Percentiles rank a stretch among this genome's conserved stretches.
Evolutionary conservation across 2,329 filamentous ascomycete species (phyloP).

Genomic region (Aureobasidium sp.): DNA sequence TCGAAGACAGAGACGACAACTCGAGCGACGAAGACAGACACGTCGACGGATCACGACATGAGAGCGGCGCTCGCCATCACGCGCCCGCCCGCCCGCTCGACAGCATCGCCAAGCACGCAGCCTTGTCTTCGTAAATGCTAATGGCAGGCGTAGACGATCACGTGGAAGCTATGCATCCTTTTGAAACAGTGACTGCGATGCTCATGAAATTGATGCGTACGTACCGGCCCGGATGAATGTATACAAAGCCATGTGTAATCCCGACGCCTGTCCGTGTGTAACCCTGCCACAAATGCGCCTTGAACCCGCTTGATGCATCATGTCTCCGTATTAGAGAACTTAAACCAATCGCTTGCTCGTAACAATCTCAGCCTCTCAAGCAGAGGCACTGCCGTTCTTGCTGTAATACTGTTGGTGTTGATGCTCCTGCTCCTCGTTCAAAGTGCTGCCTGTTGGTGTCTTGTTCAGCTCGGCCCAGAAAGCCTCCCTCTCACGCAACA

Average conservation of each 20-base stretch:
- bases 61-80: constrained; percentile 2
- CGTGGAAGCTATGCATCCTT: constrained; percentile 1
- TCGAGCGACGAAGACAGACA: not conserved
- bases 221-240: constrained; percentile 3
- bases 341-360: not conserved
- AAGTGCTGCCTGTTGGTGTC: constrained; percentile 17
- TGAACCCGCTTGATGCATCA: not conserved
- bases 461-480: constrained; percentile 52
- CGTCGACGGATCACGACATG: constrained; percentile 1
- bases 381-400: constrained; percentile 4
- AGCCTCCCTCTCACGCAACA: constrained; percentile 65
- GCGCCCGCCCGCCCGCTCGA: constrained; percentile 7
- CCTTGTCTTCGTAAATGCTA: not conserved
- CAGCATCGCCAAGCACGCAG: constrained; percentile 3
- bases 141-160: constrained; percentile 5
- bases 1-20: not conserved
- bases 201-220: constrained; percentile 1
- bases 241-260: constrained; percentile 2
- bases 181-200: not conserved
- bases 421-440: constrained; percentile 20
- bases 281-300: constrained; percentile 2
- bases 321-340: not conserved
- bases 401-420: constrained; percentile 29
- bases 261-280: not conserved
- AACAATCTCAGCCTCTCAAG: not conserved